Evolutionary conservation across 495 filamentous ascomycete species (phyloP).

Genomic region (Aspergillus biplanus): DNA sequence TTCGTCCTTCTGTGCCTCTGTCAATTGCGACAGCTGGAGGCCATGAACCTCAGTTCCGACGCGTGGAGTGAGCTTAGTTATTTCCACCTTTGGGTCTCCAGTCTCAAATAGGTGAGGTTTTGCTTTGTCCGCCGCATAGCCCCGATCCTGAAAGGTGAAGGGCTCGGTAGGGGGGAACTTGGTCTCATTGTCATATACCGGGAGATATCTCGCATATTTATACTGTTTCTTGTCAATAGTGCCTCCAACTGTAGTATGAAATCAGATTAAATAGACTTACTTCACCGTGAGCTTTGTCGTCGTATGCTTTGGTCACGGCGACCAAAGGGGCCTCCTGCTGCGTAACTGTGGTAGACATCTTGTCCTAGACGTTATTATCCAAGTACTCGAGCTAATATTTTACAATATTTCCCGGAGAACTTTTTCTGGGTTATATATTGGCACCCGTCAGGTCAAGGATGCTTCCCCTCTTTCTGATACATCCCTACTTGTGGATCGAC

Average conservation of each 20-base stretch:
- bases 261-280: background rate
- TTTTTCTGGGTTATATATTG: background rate
- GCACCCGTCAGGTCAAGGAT: background rate
- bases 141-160: constrained; percentile 51
- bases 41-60: constrained; percentile 76
- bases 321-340: background rate
- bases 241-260: background rate
- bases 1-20: constrained; percentile 72
- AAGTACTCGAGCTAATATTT: background rate
- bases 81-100: constrained; percentile 58
- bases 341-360: constrained; percentile 12
- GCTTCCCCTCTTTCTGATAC: background rate
- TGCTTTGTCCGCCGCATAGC: constrained; percentile 44
- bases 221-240: background rate
- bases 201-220: constrained; percentile 54
- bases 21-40: constrained; percentile 67
- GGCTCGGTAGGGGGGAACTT: constrained; percentile 48
- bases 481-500: background rate
- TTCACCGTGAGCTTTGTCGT: constrained; percentile 9
- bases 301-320: constrained; percentile 11
- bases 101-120: constrained; percentile 13
- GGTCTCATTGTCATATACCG: constrained; percentile 53
- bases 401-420: background rate
- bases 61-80: constrained; percentile 67
- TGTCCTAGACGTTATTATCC: background rate